Base-by-base conservation (phyloP, 1,284 basidiomycete genomes). In the Austroboletus novae-zelandiae region DNA sequence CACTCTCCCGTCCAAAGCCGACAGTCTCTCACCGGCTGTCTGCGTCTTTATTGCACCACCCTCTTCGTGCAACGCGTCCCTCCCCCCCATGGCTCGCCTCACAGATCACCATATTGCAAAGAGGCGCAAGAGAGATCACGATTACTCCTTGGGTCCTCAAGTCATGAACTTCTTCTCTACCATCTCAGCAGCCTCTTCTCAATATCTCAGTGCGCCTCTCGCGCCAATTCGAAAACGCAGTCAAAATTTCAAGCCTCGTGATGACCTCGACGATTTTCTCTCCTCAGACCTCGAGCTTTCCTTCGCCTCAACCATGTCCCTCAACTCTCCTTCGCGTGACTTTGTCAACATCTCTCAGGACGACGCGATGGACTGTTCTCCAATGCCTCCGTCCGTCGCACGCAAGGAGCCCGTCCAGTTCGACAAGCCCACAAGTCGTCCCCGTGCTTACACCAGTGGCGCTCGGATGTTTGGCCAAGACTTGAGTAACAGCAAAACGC, bases 281-380 rank as follows among this genome's bases (percentile, higher is more conserved):
- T 81, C 81, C 27, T 85, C 83, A 13, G 84, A 89, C 60, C 76
- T 90, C 40, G 88, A 91, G 62, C 72, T 82, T 39, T 91, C 88
- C 15, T 91, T 91, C 63, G 86, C 86, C 13, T 89, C 87, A 27
- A 87, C 78, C 55, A 83, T 91, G 67, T 90, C 88, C 8, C 71
- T 91, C 41, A 77, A 86, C 61, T 89, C 87, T 25, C 85, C 88
- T 34, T 73, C 79, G 10, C 75, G 70, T 45, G 71, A 77, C 27
- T 60, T 71, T 50, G 61, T 73, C 50, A 66, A 70, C 41, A 65
- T 84, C 50, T 60, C 75, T 29, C 69, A 74, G 32, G 77, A 81
- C 37, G 75, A 81, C 54, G 78, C 84, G 5, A 91, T 91, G 88
- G 88, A 91, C 61, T 85, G 90, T 40, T 90, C 89, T 5, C 89